Evolutionary conservation across 2,329 filamentous ascomycete genomes (phyloP), one percentile per base, ranked within the genome.

Genomic region (Penicillium decumbens): DNA sequence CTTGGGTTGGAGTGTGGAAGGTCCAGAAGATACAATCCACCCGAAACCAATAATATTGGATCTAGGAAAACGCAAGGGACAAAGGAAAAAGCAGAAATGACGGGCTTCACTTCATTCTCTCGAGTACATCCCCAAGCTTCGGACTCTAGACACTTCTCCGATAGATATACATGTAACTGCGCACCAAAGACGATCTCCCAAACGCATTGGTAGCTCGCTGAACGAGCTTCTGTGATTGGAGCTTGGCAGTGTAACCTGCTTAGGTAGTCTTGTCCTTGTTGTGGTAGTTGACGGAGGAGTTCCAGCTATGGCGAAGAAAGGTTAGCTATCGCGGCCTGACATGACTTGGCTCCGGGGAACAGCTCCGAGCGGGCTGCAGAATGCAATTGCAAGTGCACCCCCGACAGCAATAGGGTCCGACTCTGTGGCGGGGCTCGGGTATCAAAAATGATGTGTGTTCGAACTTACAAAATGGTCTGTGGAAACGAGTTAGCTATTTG

Each of bases 221-320:
- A 39, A 38, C 18, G 15, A 49, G 28, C 23, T 45, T 49, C 45
- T 50, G 43, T 35, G 12, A 27, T 25, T 49, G 25, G 47, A 24
- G 24, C 35, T 45, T 23, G 15, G 40, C 18, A 18, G 25, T 33
- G 20, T 25, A 42, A 38, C 30, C 6, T 12, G 37, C 60, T 70
- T 70, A 75, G 52, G 66, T 69, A 41, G 66, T 61, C 81, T 88
- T 89, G 78, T 95, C 86, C 78, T 87, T 87, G 80, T 95, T 90
- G 84, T 97, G 90, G 80, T 95, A 92, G 84, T 97, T 97, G 79
- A 96, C 90, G 51, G 79, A 81, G 60, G 85, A 79, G 77, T 97
- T 97, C 93, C 93, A 98, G 87, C 87, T 89, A 64, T 58, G 57
- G 45, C 7, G 18, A 29, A 53, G 20, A 50, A 41, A 24, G 41